These are phyloP conservation scores for Hygrocybe coccinea DNA, from an alignment of 768 basidiomycete species.

Conservation along the genomic window DNA sequence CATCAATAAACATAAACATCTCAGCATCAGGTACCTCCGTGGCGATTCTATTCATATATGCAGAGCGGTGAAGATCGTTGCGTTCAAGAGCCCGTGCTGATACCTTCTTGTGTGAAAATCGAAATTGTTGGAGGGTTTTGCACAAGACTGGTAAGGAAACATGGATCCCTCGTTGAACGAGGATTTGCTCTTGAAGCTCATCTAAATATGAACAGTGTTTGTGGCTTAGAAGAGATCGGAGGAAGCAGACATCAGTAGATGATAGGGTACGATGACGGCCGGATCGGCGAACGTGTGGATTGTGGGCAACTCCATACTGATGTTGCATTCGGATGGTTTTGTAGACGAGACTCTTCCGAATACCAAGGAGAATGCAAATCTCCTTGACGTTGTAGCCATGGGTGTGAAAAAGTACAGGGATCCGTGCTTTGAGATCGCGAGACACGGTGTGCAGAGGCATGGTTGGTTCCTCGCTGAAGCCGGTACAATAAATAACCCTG, in stretches of 20 bases:
- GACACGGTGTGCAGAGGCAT: background rate
- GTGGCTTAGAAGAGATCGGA: conserved; percentile 4
- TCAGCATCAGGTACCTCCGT: background rate
- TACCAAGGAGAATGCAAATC: conserved; percentile 17
- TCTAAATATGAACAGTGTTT: conserved; percentile 10
- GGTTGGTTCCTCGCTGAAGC: conserved; percentile 14
- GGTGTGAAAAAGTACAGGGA: conserved; percentile 14
- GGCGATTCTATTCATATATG: conserved; percentile 6
- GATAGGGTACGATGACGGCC: conserved; percentile 6
- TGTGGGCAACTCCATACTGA: background rate
- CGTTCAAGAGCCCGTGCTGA: conserved; percentile 4
- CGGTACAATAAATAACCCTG: no score
- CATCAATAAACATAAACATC: conserved; percentile 24
- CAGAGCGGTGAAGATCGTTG: background rate
- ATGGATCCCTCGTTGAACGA: background rate
- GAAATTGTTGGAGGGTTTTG: background rate
- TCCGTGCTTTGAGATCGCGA: conserved; percentile 14
- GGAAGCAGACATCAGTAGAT: conserved; percentile 3
- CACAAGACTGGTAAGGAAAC: background rate
- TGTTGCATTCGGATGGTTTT: conserved; percentile 3
- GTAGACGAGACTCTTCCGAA: conserved; percentile 17
- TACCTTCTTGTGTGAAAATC: background rate
- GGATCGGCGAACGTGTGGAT: conserved; percentile 4
- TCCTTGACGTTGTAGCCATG: conserved; percentile 12
- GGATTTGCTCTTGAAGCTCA: conserved; percentile 1